Percentiles rank a stretch among this genome's conserved stretches.
Evolutionary conservation across 345 rosid genomes (phyloP).

Genomic region (Cochlearia excelsa): DNA sequence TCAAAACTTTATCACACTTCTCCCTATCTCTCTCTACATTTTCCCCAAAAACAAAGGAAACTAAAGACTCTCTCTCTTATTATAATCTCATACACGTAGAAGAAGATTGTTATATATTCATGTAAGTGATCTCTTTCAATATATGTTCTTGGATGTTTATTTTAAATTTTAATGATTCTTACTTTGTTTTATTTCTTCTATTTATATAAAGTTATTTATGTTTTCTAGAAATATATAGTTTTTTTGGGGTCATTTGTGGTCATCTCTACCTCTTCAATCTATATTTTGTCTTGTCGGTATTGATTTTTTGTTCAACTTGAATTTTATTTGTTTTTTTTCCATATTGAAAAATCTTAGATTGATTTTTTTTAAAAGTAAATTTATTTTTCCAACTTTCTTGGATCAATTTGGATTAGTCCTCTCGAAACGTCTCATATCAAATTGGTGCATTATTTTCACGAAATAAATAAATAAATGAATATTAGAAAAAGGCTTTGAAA

Average conservation of each 20-base stretch:
- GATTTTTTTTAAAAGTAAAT: not conserved
- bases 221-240: not conserved
- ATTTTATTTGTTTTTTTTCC: not conserved
- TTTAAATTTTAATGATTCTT: not conserved
- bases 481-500: no score
- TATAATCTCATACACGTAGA: not conserved
- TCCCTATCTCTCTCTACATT: not conserved
- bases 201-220: no score
- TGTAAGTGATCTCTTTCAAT: constrained; percentile 19
- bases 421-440: not conserved
- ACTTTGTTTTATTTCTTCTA: not conserved
- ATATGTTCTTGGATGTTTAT: constrained; percentile 4
- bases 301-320: not conserved
- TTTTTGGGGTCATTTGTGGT: not conserved
- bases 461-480: no score
- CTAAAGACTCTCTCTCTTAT: not conserved
- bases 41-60: not conserved
- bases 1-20: constrained; percentile 16
- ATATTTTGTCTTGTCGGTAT: not conserved
- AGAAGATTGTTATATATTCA: constrained; percentile 11
- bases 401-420: constrained; percentile 6
- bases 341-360: no score
- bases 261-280: constrained; percentile 20
- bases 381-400: constrained; percentile 15
- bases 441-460: no score